Percentiles rank a stretch among this genome's conserved stretches.
Evolutionary conservation across 2,329 filamentous ascomycete genomes (phyloP).

Genomic region (Parafenestella ontariensis): DNA sequence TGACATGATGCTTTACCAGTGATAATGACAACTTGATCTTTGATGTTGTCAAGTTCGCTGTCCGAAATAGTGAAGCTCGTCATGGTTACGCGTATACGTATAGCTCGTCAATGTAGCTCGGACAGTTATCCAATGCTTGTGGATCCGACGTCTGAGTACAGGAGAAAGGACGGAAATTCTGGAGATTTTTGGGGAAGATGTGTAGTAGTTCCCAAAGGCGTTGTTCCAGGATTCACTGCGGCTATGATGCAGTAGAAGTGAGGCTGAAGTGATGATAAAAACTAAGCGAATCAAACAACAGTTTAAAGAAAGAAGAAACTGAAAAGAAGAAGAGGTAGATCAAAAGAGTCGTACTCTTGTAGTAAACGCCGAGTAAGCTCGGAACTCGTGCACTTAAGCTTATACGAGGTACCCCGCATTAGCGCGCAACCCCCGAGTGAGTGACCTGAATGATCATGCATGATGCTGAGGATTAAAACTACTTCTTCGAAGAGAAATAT

Average conservation of each 20-base stretch:
- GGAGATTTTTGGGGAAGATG: neutral
- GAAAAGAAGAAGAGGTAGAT: no score
- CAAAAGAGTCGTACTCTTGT: slow-evolving; percentile 2
- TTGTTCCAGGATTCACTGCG: neutral
- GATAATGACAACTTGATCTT: slow-evolving; percentile 61
- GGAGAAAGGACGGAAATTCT: neutral
- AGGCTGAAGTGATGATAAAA: neutral
- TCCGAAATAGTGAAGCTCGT: slow-evolving; percentile 56
- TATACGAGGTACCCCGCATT: slow-evolving; percentile 6
- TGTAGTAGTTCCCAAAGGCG: neutral
- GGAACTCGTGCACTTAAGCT: neutral
- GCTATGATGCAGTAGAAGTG: neutral
- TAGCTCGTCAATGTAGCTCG: no score
- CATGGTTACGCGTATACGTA: slow-evolving; percentile 13
- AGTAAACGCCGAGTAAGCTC: slow-evolving; percentile 7
- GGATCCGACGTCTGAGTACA: neutral
- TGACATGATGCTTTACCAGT: slow-evolving; percentile 51
- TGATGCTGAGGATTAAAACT: neutral
- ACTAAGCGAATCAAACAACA: no score
- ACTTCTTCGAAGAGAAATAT: no score
- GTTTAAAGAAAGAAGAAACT: no score
- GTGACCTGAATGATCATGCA: neutral
- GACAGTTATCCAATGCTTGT: neutral
- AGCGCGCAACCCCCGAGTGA: neutral
- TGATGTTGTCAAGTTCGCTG: slow-evolving; percentile 52